phyloP scores from a whole-genome alignment of 352 stramenopile genomes.

The Phytophthora macrochlamydospora region DNA sequence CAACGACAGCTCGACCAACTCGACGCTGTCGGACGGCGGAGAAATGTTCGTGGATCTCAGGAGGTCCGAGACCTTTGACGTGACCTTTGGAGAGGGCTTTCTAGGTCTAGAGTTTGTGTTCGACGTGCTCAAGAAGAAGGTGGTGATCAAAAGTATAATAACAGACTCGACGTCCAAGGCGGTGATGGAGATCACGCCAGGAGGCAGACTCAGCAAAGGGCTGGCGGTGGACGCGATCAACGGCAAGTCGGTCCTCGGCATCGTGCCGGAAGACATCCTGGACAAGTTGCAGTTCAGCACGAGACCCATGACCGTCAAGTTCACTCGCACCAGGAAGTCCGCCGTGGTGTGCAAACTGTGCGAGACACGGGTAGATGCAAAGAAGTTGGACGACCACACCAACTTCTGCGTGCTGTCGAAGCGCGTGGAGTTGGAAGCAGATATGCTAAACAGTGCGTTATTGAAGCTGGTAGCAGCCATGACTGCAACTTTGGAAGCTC shows the following conservation, averaged over 20 bases:
- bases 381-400: slow-evolving; percentile 71
- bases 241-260: slow-evolving; percentile 34
- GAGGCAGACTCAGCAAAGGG: slow-evolving; percentile 47
- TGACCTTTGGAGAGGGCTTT: slow-evolving; percentile 73
- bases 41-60: slow-evolving; percentile 30
- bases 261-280: slow-evolving; percentile 59
- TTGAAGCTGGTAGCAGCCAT: slow-evolving; percentile 62
- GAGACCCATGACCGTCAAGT: slow-evolving; percentile 71
- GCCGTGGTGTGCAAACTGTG: slow-evolving; percentile 84
- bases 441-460: slow-evolving; percentile 77
- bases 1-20: background rate
- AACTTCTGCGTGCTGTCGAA: slow-evolving; percentile 84
- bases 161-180: slow-evolving; percentile 28
- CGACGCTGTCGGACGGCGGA: slow-evolving; percentile 10
- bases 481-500: slow-evolving; percentile 50
- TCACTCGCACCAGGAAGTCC: slow-evolving; percentile 46
- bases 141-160: slow-evolving; percentile 73
- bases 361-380: slow-evolving; percentile 74
- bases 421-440: slow-evolving; percentile 73
- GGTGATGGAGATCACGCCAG: slow-evolving; percentile 49
- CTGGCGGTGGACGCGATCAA: slow-evolving; percentile 76
- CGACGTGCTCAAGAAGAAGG: slow-evolving; percentile 48
- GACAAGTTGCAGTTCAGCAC: slow-evolving; percentile 61
- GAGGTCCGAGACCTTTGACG: slow-evolving; percentile 66
- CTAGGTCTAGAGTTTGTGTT: slow-evolving; percentile 78